These are phyloP conservation scores for Neospermospora avenae DNA, from an alignment of 2,329 filamentous ascomycete genomes.

Conservation along the genomic window DNA sequence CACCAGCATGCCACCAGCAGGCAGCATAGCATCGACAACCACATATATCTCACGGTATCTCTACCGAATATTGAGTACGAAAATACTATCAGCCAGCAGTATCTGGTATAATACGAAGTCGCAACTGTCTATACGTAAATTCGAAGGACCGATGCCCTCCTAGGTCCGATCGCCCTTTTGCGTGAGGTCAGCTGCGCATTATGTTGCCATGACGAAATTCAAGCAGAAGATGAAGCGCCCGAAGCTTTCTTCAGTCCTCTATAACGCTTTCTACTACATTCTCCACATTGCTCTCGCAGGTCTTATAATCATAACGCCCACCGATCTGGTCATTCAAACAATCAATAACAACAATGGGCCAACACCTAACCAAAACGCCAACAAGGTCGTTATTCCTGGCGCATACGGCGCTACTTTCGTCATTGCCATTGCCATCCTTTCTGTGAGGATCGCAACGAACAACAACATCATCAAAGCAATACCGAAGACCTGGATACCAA, in stretches of 20 bases:
- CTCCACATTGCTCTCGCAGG: constrained; percentile 70
- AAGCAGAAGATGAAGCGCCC: constrained; percentile 8
- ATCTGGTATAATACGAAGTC: background rate
- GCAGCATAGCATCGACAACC: background rate
- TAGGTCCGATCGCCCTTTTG: background rate
- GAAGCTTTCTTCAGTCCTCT: constrained; percentile 70
- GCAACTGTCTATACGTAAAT: too few relatives aligned
- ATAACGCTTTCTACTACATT: constrained; percentile 72
- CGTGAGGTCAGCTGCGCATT: background rate
- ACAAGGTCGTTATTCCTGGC: constrained; percentile 78
- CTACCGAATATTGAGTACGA: constrained; percentile 1
- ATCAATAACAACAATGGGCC: constrained; percentile 37
- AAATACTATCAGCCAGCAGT: background rate
- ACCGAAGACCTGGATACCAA: constrained; percentile 80
- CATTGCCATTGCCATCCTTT: constrained; percentile 73
- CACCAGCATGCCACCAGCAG: background rate
- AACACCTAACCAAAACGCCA: constrained; percentile 63
- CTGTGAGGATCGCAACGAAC: constrained; percentile 81
- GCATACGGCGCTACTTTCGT: constrained; percentile 71
- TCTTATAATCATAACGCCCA: constrained; percentile 76
- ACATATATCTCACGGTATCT: background rate
- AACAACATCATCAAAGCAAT: constrained; percentile 76
- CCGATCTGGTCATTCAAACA: constrained; percentile 77
- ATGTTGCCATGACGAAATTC: constrained; percentile 26
- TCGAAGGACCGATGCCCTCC: background rate